Conservation (phyloP, 495 filamentous ascomycete genomes). For the Antarctomyces pellizariae region DNA sequence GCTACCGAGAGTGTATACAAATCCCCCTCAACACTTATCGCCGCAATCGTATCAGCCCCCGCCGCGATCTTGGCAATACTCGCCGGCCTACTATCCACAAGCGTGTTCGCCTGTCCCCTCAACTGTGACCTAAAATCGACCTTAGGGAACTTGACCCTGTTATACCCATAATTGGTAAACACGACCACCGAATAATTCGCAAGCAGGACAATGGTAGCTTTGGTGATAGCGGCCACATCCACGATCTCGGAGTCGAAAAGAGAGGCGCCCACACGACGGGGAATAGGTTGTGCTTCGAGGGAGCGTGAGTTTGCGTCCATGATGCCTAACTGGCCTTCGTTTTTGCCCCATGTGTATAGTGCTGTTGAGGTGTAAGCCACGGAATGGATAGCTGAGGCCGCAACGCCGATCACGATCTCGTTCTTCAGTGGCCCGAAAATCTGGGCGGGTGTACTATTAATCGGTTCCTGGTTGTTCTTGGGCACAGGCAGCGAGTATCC, state of each 20-base stretch:
- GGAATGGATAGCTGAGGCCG: constrained; percentile 82
- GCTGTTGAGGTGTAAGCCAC: constrained; percentile 64
- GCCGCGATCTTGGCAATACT: constrained; percentile 51
- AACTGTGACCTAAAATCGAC: too few species aligned
- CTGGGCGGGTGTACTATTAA: constrained; percentile 61
- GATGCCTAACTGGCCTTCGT: constrained; percentile 80
- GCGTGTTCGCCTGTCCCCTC: constrained; percentile 2
- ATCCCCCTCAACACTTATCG: constrained; percentile 60
- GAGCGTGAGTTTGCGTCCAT: constrained; percentile 88
- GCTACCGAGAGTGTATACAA: constrained; percentile 60
- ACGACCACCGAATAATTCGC: constrained; percentile 77
- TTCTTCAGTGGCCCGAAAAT: constrained; percentile 79
- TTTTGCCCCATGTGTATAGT: constrained; percentile 87
- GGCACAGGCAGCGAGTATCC: constrained; percentile 42
- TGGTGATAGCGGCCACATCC: constrained; percentile 73
- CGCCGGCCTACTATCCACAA: too few species aligned
- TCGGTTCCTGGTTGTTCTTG: constrained; percentile 52
- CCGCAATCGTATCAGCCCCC: constrained; percentile 77
- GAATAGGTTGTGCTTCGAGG: constrained; percentile 55
- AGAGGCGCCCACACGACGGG: constrained; percentile 69
- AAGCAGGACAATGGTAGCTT: constrained; percentile 65
- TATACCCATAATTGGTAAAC: constrained; percentile 83
- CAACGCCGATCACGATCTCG: constrained; percentile 57
- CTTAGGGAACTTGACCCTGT: constrained; percentile 54
- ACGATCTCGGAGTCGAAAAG: constrained; percentile 56